A percentile compares a stretch with the other conserved stretches of the same genome.
Evolutionary conservation across 2,329 filamentous ascomycete species (phyloP).

Genomic region (Curvularia eragrostidis): DNA sequence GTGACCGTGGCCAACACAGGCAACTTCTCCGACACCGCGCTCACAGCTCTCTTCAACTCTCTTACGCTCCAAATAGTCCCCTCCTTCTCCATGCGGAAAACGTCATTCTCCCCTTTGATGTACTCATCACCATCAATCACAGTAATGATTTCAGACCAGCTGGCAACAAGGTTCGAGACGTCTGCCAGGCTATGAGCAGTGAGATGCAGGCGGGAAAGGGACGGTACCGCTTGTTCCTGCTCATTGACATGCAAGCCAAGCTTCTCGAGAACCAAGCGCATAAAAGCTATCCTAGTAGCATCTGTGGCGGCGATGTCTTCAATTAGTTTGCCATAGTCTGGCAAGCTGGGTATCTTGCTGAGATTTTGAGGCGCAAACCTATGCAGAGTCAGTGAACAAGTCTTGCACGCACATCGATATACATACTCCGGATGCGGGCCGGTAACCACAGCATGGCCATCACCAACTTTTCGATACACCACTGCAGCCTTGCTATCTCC

Average conservation of each 20-base stretch:
- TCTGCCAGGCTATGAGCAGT: constrained; percentile 71
- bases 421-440: constrained; percentile 91
- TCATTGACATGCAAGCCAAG: constrained; percentile 80
- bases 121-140: constrained; percentile 71
- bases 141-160: constrained; percentile 70
- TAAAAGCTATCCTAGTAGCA: constrained; percentile 71
- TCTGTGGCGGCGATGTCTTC: constrained; percentile 73
- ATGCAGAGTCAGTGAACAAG: constrained; percentile 15
- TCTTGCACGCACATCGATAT: not conserved
- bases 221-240: constrained; percentile 72
- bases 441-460: constrained; percentile 79
- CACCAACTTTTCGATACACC: constrained; percentile 81
- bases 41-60: constrained; percentile 46
- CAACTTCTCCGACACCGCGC: constrained; percentile 35
- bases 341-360: constrained; percentile 68
- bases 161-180: constrained; percentile 71
- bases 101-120: constrained; percentile 82
- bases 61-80: constrained; percentile 54
- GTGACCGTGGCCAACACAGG: constrained; percentile 37
- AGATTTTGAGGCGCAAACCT: constrained; percentile 87
- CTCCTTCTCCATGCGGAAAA: constrained; percentile 76
- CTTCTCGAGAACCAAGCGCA: constrained; percentile 80
- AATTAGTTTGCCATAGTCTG: constrained; percentile 74
- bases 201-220: constrained; percentile 82
- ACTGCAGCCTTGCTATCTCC: constrained; percentile 78